Evolutionary conservation across 768 basidiomycete genomes (phyloP).

Genomic region (Austroboletus festivus): DNA sequence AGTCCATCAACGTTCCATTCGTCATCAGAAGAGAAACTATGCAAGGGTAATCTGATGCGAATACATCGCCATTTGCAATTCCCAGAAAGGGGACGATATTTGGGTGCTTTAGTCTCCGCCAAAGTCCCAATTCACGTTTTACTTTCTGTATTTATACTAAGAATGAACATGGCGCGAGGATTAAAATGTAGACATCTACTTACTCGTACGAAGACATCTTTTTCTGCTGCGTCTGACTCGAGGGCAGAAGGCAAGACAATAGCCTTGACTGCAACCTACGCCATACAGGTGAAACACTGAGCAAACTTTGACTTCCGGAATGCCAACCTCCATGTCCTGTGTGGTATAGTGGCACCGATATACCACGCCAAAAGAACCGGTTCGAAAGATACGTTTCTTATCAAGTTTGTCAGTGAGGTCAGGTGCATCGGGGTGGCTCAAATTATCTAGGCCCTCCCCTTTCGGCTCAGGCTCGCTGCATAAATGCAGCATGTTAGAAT

Average conservation of each 20-base stretch:
- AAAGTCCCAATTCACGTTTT: slow-evolving; percentile 4
- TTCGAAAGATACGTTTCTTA: not conserved
- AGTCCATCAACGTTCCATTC: not conserved
- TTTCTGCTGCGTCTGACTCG: not conserved
- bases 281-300: not conserved
- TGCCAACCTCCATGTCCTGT: not conserved
- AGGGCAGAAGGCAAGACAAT: not conserved
- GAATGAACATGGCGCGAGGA: not conserved
- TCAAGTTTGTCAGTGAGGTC: not conserved
- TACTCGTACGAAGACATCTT: not conserved
- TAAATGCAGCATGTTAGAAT: too few species aligned
- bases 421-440: too few species aligned
- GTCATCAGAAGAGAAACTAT: slow-evolving; percentile 11
- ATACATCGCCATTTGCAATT: not conserved
- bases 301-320: too few species aligned
- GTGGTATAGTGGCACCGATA: not conserved
- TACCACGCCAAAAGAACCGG: not conserved
- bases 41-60: slow-evolving; percentile 6
- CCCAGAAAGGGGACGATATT: slow-evolving; percentile 12
- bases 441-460: too few species aligned
- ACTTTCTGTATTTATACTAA: not conserved
- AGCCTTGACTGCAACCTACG: slow-evolving; percentile 10
- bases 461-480: too few species aligned
- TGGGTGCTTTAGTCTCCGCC: slow-evolving; percentile 3
- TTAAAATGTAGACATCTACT: not conserved